Evolutionary conservation across 2,329 filamentous ascomycete genomes (phyloP).

Genomic region (Monilinia polystroma): DNA sequence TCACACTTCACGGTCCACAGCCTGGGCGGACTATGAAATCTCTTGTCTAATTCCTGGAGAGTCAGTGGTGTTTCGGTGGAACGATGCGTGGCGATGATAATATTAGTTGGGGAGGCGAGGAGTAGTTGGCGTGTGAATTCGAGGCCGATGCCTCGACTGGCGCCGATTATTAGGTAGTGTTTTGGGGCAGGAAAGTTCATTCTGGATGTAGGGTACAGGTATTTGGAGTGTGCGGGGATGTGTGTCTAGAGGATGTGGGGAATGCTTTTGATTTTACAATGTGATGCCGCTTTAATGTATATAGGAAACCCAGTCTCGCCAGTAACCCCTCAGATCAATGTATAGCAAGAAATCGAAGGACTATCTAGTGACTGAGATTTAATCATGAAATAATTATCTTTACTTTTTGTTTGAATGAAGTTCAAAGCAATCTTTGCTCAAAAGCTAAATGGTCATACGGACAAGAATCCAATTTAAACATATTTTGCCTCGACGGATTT

Average conservation of each 20-base stretch:
- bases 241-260: not conserved
- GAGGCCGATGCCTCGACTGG: slow-evolving; percentile 49
- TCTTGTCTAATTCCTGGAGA: not conserved
- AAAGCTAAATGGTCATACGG: not conserved
- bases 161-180: slow-evolving; percentile 44
- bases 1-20: slow-evolving; percentile 46
- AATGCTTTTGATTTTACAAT: not conserved
- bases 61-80: slow-evolving; percentile 20
- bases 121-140: slow-evolving; percentile 43
- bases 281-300: not conserved
- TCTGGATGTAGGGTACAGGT: not conserved
- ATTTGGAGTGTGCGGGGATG: not conserved
- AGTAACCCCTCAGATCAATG: not conserved
- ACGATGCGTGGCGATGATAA: slow-evolving; percentile 49
- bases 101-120: slow-evolving; percentile 43
- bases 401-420: not conserved
- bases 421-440: not conserved
- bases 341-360: not conserved
- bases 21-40: not conserved
- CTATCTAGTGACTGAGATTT: not conserved
- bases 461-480: slow-evolving; percentile 3
- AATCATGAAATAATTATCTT: no score
- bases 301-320: not conserved
- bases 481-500: slow-evolving; percentile 15
- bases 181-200: not conserved